A percentile compares a stretch with the other conserved stretches of the same genome.
phyloP scores from a whole-genome alignment of 345 rosid species.

The Arabidopsis arenosa region DNA sequence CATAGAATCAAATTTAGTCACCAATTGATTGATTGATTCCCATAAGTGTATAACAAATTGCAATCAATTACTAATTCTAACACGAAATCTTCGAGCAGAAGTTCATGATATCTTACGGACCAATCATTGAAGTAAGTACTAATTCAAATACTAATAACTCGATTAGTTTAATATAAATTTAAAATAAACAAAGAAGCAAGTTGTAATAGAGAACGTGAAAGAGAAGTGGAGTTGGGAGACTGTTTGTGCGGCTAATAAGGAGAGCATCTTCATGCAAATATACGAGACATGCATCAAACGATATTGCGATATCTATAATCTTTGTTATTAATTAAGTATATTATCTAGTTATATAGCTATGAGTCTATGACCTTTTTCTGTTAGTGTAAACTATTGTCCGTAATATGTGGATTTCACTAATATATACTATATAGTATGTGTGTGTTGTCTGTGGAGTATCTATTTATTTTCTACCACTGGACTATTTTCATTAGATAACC shows the following conservation, averaged over 20 bases:
- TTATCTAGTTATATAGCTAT: conserved; percentile 13
- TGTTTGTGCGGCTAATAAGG: conserved; percentile 44
- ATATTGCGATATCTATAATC: conserved; percentile 28
- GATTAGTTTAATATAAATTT: conserved; percentile 5
- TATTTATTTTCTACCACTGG: background rate
- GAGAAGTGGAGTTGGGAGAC: conserved; percentile 42
- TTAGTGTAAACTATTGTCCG: background rate
- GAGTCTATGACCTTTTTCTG: background rate
- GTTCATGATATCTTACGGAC: conserved; percentile 40
- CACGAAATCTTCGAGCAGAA: conserved; percentile 36
- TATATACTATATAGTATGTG: background rate
- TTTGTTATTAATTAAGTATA: conserved; percentile 17
- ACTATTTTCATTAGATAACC: background rate
- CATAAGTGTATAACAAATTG: conserved; percentile 19
- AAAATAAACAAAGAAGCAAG: conserved; percentile 33
- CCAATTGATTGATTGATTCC: conserved; percentile 36
- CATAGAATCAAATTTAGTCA: conserved; percentile 45
- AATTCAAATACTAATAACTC: conserved; percentile 21
- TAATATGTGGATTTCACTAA: conserved; percentile 12
- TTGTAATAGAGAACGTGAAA: conserved; percentile 46
- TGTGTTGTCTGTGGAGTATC: background rate
- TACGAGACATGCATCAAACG: conserved; percentile 43
- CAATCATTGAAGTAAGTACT: conserved; percentile 37
- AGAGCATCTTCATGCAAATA: conserved; percentile 41
- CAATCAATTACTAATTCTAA: conserved; percentile 30